These are phyloP conservation scores for Sugiyamaella xylanicola DNA, from an alignment of 1,139 yeast species.

Conservation along the genomic window DNA sequence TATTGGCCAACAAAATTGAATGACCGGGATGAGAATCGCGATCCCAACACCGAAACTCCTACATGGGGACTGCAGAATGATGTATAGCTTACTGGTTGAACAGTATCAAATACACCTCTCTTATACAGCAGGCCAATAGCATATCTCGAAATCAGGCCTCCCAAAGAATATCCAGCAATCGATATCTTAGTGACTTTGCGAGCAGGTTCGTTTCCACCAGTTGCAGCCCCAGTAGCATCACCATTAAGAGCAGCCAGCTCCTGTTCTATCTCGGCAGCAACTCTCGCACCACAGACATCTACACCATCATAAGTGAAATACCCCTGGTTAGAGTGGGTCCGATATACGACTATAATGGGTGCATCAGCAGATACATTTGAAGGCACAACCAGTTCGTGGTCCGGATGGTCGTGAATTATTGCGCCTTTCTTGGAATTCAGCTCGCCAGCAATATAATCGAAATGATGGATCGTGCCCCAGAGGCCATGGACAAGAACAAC, in stretches of 20 bases:
- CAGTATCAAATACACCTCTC: slow-evolving; percentile 53
- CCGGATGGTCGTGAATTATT: slow-evolving; percentile 28
- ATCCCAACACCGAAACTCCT: slow-evolving; percentile 69
- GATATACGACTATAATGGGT: slow-evolving; percentile 49
- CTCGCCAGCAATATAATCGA: slow-evolving; percentile 51
- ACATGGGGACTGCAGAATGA: slow-evolving; percentile 85
- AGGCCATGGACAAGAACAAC: slow-evolving; percentile 78
- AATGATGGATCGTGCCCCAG: slow-evolving; percentile 77
- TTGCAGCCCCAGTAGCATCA: neutral
- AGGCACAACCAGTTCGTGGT: slow-evolving; percentile 1
- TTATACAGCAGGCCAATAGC: slow-evolving; percentile 69
- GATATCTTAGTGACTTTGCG: slow-evolving; percentile 49
- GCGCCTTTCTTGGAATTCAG: slow-evolving; percentile 34
- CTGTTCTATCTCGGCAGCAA: slow-evolving; percentile 63
- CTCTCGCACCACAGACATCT: slow-evolving; percentile 78
- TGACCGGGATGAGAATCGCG: slow-evolving; percentile 47
- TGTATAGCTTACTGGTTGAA: slow-evolving; percentile 50
- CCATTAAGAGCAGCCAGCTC: slow-evolving; percentile 47
- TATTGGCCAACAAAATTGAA: slow-evolving; percentile 65
- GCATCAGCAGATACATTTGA: slow-evolving; percentile 2
- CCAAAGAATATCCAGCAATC: slow-evolving; percentile 78
- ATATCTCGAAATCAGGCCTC: slow-evolving; percentile 77
- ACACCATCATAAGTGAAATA: slow-evolving; percentile 83
- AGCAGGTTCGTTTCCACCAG: slow-evolving; percentile 19
- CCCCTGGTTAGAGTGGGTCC: slow-evolving; percentile 62